Conservation (phyloP, 139 green algal genomes). For the Chlorella ohadii region DNA sequence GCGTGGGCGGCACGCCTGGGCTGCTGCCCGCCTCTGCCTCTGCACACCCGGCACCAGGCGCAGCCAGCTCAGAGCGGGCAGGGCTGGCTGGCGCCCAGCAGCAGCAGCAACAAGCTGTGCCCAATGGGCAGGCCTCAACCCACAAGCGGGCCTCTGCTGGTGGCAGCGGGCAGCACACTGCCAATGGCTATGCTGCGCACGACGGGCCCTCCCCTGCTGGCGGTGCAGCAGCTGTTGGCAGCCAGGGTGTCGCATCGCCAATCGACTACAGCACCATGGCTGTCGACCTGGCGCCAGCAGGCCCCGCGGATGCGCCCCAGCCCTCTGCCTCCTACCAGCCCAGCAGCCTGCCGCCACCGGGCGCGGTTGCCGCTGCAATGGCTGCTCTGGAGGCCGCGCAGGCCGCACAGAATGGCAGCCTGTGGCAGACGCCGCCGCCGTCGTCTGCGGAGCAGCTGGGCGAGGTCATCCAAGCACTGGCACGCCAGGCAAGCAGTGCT, state of each 20-base stretch:
- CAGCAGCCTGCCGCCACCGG: slow-evolving; percentile 18
- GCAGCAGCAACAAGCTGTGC: not conserved
- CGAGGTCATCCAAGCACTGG: slow-evolving; percentile 11
- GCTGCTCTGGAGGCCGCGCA: slow-evolving; percentile 16
- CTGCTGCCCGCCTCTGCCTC: too few species aligned
- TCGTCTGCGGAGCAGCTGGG: slow-evolving; percentile 1
- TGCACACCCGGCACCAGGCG: not conserved
- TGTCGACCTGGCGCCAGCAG: slow-evolving; percentile 7
- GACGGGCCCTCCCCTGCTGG: not conserved
- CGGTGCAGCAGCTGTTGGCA: not conserved
- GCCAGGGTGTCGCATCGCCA: not conserved
- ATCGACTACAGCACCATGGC: slow-evolving; percentile 29
- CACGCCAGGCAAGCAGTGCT: slow-evolving; percentile 7
- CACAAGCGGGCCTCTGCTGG: too few species aligned
- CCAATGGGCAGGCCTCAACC: too few species aligned
- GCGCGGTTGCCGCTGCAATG: not conserved
- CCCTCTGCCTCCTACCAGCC: slow-evolving; percentile 20
- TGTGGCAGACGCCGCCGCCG: not conserved
- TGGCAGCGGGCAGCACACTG: too few species aligned
- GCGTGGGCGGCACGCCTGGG: not conserved
- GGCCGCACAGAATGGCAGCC: slow-evolving; percentile 16
- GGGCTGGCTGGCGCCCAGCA: not conserved
- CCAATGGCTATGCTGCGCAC: too few species aligned
- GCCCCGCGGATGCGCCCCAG: not conserved
- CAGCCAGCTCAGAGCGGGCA: not conserved